Percentiles rank a stretch among this genome's conserved stretches.
Conservation (phyloP, 2,329 filamentous ascomycete species). For the Phialocephala subalpina region DNA sequence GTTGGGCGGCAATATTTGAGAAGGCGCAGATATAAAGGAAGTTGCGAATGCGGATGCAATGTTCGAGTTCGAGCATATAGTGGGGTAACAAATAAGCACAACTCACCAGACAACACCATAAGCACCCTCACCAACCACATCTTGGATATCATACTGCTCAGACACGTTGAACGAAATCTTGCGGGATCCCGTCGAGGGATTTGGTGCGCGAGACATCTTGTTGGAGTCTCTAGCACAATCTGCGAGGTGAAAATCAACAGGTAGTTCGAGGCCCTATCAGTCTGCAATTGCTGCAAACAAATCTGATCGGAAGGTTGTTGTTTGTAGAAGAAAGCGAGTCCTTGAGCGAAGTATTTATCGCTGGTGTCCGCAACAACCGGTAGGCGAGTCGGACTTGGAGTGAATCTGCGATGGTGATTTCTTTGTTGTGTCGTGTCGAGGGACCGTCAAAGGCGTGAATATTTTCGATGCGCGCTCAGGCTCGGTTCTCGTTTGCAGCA, state of each 20-base stretch:
- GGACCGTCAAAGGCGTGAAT: neutral
- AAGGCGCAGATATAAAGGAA: neutral
- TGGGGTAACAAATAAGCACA: constrained; percentile 14
- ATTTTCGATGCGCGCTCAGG: neutral
- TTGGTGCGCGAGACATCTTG: constrained; percentile 56
- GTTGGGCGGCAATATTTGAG: neutral
- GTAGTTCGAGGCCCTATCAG: constrained; percentile 1
- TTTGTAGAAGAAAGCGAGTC: neutral
- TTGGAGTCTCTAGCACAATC: constrained; percentile 10
- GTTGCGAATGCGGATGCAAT: neutral
- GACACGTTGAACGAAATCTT: constrained; percentile 99
- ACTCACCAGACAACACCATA: constrained; percentile 98
- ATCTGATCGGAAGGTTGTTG: constrained; percentile 1
- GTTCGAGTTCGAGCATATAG: constrained; percentile 4
- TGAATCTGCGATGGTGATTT: neutral
- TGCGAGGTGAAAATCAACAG: neutral
- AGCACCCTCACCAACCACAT: constrained; percentile 97
- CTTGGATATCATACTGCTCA: constrained; percentile 99
- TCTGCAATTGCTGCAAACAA: constrained; percentile 16
- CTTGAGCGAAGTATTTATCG: neutral
- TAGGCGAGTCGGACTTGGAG: neutral
- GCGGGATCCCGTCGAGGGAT: constrained; percentile 66
- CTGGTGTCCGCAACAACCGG: neutral
- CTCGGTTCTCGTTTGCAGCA: neutral
- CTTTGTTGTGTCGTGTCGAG: constrained; percentile 7